Base-by-base conservation (phyloP, 2,329 filamentous ascomycete species). In the Neoarthrinium moseri region DNA sequence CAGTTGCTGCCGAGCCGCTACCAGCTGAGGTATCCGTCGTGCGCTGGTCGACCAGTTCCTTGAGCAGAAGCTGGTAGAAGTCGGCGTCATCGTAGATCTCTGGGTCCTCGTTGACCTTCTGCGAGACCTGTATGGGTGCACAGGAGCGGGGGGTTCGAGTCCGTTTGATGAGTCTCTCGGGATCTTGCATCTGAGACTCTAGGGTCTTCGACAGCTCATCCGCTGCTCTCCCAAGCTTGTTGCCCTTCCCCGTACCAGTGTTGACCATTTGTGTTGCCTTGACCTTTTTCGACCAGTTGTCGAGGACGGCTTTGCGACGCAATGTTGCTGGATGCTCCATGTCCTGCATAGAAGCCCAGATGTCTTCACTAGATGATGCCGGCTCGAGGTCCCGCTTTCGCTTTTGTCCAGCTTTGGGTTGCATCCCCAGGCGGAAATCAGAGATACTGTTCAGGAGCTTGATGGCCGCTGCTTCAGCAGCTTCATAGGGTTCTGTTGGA, bases 61-160 rank as follows among this genome's bases (percentile, higher is more conserved):
- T 95, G 22, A 99, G 81, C 2, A 99, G 79, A 12, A 94, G 73
- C 64, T 95, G 90, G 70, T 99, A 99, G 66, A 97, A 96, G 63
- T 95, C 85, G 10, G 89, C 89, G 58, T 99, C 94, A 63, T 97
- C 92, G 71, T 94, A 99, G 55, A 96, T 83, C 17, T 74, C 69
- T 1, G 66, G 63, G 58, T 84, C 83, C 54, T 85, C 77, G 8
- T 70, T 67, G 20, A 83, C 59, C 59, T 80, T 79, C 52, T 69
- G 70, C 23, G 75, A 75, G 1, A 78, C 77, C 56, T 92, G 88
- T 0, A 81, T 69, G 0, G 88, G 88, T 0, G 88, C 88, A 58
- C 88, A 91, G 1, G 87, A 91, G 17, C 89, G 82, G 11, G 88
- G 85, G 0, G 83, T 82, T 35, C 80, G 81, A 0, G 86, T 87